Conservation (phyloP, 352 stramenopile genomes). For the Phytophthora brassicae region DNA sequence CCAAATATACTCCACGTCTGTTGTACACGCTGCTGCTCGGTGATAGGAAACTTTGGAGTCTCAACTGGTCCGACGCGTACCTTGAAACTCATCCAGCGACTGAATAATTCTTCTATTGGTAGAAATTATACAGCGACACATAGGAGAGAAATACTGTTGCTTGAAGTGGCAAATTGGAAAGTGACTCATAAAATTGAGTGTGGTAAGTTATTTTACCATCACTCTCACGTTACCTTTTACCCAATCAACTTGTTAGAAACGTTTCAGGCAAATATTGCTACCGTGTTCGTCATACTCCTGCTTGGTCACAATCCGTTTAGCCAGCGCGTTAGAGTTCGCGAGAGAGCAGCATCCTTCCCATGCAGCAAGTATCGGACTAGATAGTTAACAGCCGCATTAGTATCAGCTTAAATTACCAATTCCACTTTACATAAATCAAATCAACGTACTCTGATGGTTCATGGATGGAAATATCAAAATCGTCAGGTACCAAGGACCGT, state of each 20-base stretch:
- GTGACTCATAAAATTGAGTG: no score
- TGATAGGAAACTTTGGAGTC: constrained; percentile 15
- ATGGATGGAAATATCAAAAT: constrained; percentile 51
- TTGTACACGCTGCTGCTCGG: constrained; percentile 21
- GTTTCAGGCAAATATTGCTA: constrained; percentile 60
- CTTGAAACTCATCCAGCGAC: constrained; percentile 28
- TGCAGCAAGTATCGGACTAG: constrained; percentile 55
- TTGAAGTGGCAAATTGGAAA: constrained; percentile 10
- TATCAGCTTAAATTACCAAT: no score
- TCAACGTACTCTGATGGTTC: constrained; percentile 54
- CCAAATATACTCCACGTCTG: constrained; percentile 40
- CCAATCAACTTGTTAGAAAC: constrained; percentile 25
- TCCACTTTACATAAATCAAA: no score
- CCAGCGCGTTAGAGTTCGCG: constrained; percentile 28
- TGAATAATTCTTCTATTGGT: not conserved
- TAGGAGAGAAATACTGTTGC: not conserved
- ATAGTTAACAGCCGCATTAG: constrained; percentile 4
- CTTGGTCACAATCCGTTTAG: constrained; percentile 53
- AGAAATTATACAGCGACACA: constrained; percentile 6
- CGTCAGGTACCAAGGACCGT: constrained; percentile 50
- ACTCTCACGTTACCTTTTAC: not conserved
- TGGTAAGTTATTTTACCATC: constrained; percentile 4
- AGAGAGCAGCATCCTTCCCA: constrained; percentile 61
- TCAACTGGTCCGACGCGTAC: constrained; percentile 15
- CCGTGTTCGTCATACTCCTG: constrained; percentile 78